A percentile compares a stretch with the other conserved stretches of the same genome.
Conservation (phyloP, 805 yeast species). For the Hanseniaspora jakobsenii region DNA sequence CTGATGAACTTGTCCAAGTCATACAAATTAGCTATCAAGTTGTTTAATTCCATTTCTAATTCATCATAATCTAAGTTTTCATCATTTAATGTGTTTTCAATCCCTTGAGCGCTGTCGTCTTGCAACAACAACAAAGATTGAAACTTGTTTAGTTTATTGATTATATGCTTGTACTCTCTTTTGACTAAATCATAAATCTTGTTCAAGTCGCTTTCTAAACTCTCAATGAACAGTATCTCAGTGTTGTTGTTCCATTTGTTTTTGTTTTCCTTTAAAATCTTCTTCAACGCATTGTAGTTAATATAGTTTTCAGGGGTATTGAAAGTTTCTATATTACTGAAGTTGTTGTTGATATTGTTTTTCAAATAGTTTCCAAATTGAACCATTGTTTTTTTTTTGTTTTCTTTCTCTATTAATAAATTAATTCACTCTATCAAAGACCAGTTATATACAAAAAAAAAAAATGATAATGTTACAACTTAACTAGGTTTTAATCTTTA, state of each 20-base stretch:
- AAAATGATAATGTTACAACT: no score
- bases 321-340: slow-evolving; percentile 73
- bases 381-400: slow-evolving; percentile 36
- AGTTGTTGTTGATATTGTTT: slow-evolving; percentile 8
- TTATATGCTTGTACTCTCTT: slow-evolving; percentile 75
- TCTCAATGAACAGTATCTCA: slow-evolving; percentile 70
- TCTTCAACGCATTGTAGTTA: slow-evolving; percentile 75
- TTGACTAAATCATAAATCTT: slow-evolving; percentile 86
- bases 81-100: slow-evolving; percentile 39
- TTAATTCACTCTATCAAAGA: no score
- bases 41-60: slow-evolving; percentile 64
- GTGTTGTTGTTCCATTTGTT: slow-evolving; percentile 59
- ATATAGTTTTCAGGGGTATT: slow-evolving; percentile 72
- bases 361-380: slow-evolving; percentile 53
- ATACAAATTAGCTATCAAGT: slow-evolving; percentile 92
- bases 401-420: no score
- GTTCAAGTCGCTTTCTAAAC: slow-evolving; percentile 73
- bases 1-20: slow-evolving; percentile 90
- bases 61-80: slow-evolving; percentile 59
- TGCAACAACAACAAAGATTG: no score
- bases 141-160: slow-evolving; percentile 56
- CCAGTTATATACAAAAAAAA: no score
- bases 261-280: slow-evolving; percentile 44
- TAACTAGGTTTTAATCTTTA: background rate
- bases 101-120: no score